phyloP scores from a whole-genome alignment of 2,329 filamentous ascomycete genomes.

The Verticillium longisporum region DNA sequence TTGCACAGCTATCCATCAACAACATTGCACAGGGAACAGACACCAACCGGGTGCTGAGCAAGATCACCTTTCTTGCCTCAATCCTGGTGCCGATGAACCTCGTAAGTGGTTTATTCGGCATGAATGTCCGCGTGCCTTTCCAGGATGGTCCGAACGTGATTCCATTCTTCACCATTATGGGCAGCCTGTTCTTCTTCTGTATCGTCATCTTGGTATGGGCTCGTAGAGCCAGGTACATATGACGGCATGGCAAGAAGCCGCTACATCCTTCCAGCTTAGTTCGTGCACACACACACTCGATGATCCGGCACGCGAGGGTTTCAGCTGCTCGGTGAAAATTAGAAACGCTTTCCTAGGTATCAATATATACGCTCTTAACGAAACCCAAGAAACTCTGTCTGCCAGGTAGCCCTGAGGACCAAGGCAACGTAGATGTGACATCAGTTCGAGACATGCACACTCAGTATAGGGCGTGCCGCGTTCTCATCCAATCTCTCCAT shows the following conservation, averaged over 20 bases:
- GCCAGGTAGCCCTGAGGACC: no score
- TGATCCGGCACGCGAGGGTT: not conserved
- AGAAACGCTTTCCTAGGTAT: not conserved
- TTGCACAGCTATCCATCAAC: slow-evolving; percentile 89
- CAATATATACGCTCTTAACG: not conserved
- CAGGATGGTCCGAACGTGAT: slow-evolving; percentile 42
- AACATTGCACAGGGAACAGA: slow-evolving; percentile 82
- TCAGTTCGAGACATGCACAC: not conserved
- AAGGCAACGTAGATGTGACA: no score
- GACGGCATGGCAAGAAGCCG: not conserved
- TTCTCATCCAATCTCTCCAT: not conserved
- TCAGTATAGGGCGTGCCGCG: no score
- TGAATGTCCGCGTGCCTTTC: slow-evolving; percentile 77
- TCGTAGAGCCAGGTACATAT: slow-evolving; percentile 39
- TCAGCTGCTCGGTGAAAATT: not conserved
- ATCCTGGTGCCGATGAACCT: slow-evolving; percentile 95
- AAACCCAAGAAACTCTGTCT: no score
- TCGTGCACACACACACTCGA: not conserved
- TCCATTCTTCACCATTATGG: slow-evolving; percentile 45
- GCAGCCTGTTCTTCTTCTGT: slow-evolving; percentile 47
- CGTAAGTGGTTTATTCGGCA: slow-evolving; percentile 79
- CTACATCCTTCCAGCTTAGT: no score
- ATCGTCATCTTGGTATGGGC: slow-evolving; percentile 38
- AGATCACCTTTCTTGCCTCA: slow-evolving; percentile 90
- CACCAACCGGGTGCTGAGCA: slow-evolving; percentile 84